These are phyloP conservation scores for Claviceps sp. DNA, from an alignment of 2,329 filamentous ascomycete species.

Conservation along the genomic window DNA sequence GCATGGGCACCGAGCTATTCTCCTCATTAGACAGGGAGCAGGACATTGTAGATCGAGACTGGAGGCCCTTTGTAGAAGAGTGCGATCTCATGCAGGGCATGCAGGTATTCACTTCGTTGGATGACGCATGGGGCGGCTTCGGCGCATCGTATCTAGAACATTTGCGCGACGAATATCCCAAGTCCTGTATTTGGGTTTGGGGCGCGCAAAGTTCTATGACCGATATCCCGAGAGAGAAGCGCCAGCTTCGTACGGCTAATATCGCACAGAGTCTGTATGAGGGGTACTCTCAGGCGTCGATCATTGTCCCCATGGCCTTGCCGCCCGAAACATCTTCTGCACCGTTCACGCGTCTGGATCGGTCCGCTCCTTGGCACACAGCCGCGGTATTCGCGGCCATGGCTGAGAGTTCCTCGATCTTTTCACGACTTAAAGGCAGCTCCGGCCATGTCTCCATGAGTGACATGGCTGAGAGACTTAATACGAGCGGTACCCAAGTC, in stretches of 20 bases:
- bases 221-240: constrained; percentile 38
- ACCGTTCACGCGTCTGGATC: constrained; percentile 44
- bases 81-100: constrained; percentile 85
- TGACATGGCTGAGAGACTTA: constrained; percentile 52
- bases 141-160: constrained; percentile 59
- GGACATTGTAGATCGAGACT: constrained; percentile 80
- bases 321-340: constrained; percentile 45
- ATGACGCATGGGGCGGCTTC: constrained; percentile 76
- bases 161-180: constrained; percentile 81
- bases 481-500: constrained; percentile 64
- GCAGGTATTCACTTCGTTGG: constrained; percentile 58
- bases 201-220: constrained; percentile 53
- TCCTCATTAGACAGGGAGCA: constrained; percentile 60
- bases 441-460: constrained; percentile 36
- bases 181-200: constrained; percentile 78
- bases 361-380: constrained; percentile 61
- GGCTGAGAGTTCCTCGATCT: constrained; percentile 66
- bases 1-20: constrained; percentile 70
- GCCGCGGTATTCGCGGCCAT: constrained; percentile 65
- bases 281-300: constrained; percentile 56
- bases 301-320: constrained; percentile 63
- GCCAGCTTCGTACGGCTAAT: constrained; percentile 52
- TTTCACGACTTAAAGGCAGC: constrained; percentile 50
- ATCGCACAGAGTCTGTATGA: constrained; percentile 57
- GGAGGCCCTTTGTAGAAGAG: constrained; percentile 81